Evolutionary conservation across 139 green algal species (phyloP).

Genomic region (Chlorella sp.): DNA sequence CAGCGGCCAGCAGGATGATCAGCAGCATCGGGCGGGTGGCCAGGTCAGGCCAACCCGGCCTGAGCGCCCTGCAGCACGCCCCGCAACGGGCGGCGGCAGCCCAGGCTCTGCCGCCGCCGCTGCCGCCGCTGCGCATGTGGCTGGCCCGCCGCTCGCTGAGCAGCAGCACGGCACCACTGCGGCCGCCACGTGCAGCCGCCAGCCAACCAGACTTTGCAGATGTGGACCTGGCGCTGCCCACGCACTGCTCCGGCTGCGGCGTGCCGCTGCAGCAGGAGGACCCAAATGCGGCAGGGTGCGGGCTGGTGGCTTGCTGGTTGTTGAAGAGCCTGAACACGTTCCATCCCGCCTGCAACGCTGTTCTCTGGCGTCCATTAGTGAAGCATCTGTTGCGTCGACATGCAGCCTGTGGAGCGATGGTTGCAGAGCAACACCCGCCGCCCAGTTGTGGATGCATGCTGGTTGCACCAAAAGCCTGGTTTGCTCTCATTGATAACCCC

Average conservation of each 20-base stretch:
- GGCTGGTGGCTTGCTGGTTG: not conserved
- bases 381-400: too few species aligned
- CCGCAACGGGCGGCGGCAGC: too few species aligned
- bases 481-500: too few species aligned
- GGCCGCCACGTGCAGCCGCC: not conserved
- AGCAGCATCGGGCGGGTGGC: not conserved
- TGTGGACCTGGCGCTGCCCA: constrained; percentile 45
- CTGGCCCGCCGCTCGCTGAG: too few species aligned
- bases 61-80: too few species aligned
- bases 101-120: not conserved
- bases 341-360: too few species aligned
- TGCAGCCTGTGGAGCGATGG: not conserved
- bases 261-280: constrained; percentile 76
- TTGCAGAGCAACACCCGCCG: not conserved
- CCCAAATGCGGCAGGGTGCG: constrained; percentile 66
- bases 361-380: not conserved
- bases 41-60: not conserved
- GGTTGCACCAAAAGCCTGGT: not conserved
- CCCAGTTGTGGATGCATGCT: not conserved
- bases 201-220: not conserved
- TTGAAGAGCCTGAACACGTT: too few species aligned
- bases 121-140: not conserved
- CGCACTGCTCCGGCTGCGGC: constrained; percentile 81
- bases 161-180: too few species aligned
- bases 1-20: too few species aligned